Conservation (phyloP, 148 eudicot species). For the Diospyros kaki region DNA sequence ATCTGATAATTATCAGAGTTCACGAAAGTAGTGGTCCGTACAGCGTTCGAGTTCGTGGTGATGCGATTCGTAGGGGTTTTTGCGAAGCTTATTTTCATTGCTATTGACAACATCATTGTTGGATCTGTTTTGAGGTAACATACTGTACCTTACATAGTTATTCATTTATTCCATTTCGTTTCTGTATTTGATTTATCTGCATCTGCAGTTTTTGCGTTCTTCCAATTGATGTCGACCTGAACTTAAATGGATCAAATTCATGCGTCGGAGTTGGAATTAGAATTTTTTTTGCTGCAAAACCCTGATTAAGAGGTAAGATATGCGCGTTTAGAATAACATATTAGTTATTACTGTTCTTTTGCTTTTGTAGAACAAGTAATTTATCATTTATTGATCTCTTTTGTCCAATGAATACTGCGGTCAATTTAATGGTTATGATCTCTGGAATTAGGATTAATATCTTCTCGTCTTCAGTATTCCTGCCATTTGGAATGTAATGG, state of each 20-base stretch:
- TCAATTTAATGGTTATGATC: too few relatives aligned
- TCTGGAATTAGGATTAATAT: too few relatives aligned
- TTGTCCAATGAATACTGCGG: too few relatives aligned
- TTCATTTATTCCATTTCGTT: background rate
- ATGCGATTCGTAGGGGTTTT: slow-evolving; percentile 75
- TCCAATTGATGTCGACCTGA: background rate
- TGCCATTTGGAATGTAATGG: too few relatives aligned
- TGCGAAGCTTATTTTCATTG: slow-evolving; percentile 66
- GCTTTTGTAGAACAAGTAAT: too few relatives aligned
- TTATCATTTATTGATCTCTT: too few relatives aligned
- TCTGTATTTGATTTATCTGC: background rate
- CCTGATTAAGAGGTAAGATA: too few relatives aligned
- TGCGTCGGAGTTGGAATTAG: background rate
- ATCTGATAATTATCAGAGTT: slow-evolving; percentile 32
- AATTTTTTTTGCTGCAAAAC: too few relatives aligned
- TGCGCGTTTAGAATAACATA: too few relatives aligned
- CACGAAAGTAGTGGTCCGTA: slow-evolving; percentile 64
- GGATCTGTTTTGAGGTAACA: slow-evolving; percentile 42
- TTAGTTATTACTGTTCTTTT: too few relatives aligned
- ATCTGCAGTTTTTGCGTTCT: background rate
- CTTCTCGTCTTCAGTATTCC: too few relatives aligned
- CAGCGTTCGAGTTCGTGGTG: slow-evolving; percentile 64
- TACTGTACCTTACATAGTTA: background rate
- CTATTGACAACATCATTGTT: slow-evolving; percentile 66
- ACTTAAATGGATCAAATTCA: background rate